Percentiles rank a stretch among this genome's conserved stretches.
Evolutionary conservation across 345 rosid genomes (phyloP).

Genomic region (Aurinia saxatilis): DNA sequence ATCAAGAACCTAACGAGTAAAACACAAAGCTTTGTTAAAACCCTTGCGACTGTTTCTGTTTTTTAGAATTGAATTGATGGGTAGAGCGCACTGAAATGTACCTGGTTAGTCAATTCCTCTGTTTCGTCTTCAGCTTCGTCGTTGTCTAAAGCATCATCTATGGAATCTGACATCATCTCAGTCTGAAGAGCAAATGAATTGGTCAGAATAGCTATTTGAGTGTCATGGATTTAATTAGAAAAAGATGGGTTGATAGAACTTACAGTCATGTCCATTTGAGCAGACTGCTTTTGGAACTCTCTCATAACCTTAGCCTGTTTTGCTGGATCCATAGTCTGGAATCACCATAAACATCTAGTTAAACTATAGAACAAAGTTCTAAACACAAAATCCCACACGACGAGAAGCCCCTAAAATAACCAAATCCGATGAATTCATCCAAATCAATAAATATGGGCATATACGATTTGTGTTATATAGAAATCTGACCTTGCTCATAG

Average conservation of each 20-base stretch:
- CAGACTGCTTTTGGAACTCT: slow-evolving; percentile 94
- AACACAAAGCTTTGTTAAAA: not conserved
- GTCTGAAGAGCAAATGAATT: slow-evolving; percentile 42
- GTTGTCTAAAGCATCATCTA: slow-evolving; percentile 80
- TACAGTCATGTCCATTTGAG: slow-evolving; percentile 97
- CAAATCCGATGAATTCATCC: not conserved
- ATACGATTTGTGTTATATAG: not conserved
- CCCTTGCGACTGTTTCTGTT: not conserved
- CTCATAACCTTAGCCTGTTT: slow-evolving; percentile 68
- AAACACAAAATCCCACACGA: too few relatives aligned
- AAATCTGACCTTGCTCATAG: slow-evolving; percentile 73
- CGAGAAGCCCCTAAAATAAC: not conserved
- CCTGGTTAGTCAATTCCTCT: slow-evolving; percentile 94
- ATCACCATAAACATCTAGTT: not conserved
- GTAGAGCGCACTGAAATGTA: not conserved
- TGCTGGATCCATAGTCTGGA: slow-evolving; percentile 94
- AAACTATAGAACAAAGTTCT: not conserved
- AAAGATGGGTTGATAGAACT: slow-evolving; percentile 26
- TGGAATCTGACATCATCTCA: slow-evolving; percentile 94
- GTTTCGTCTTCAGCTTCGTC: slow-evolving; percentile 97
- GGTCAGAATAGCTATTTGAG: slow-evolving; percentile 12
- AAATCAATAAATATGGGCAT: not conserved
- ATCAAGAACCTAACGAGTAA: slow-evolving; percentile 64
- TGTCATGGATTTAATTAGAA: slow-evolving; percentile 2
- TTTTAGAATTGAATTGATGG: not conserved